Evolutionary conservation across 2,329 filamentous ascomycete genomes (phyloP), one percentile per base, ranked within the genome.

Genomic region (Pseudogymnoascus destructans): DNA sequence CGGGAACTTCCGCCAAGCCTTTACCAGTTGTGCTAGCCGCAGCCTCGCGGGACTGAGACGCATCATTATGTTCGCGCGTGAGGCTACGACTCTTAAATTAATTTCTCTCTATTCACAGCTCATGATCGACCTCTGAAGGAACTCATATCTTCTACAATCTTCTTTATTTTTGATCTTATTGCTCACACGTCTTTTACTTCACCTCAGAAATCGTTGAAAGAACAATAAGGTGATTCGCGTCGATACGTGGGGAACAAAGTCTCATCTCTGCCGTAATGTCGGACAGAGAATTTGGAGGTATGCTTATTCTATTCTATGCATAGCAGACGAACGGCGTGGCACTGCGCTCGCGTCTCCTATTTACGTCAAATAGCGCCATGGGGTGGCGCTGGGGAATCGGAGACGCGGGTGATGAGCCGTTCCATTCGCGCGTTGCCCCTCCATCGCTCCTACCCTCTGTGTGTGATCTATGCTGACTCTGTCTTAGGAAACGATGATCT

Each of bases 211-310:
- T 30, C 42, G 8, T 15, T 9, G 23, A 52, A 52, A 52, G 23
- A 52, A 52, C 42, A 52, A 52, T 30, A 52, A 52, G 23, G 23
- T 52, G 42, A 52, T n/a, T 52, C 21, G 42, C 42, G 42, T 17
- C 42, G 42, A 52, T 52, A 52, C 42, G 23, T 27, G 42, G 42
- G 42, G 42, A 52, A 52, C 42, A 52, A 52, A 27, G 42, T 52
- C 42, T 52, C 42, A 52, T 52, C 42, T 52, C 42, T 52, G 42
- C 42, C 42, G 42, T 27, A 10, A 85, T 85, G 82, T 85, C 82
- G 59, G 82, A 85, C 66, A 79, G 83, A 70, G 82, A 85, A 69
- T 81, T 84, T 73, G 78, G 76, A 71, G 78, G 81, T 83, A 68
- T 72, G 80, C 73, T 27, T 25, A 19, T 27, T 54, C 11, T 49